These are phyloP conservation scores for Penicillium sp. DNA, from an alignment of 2,329 filamentous ascomycete species.

Conservation along the genomic window DNA sequence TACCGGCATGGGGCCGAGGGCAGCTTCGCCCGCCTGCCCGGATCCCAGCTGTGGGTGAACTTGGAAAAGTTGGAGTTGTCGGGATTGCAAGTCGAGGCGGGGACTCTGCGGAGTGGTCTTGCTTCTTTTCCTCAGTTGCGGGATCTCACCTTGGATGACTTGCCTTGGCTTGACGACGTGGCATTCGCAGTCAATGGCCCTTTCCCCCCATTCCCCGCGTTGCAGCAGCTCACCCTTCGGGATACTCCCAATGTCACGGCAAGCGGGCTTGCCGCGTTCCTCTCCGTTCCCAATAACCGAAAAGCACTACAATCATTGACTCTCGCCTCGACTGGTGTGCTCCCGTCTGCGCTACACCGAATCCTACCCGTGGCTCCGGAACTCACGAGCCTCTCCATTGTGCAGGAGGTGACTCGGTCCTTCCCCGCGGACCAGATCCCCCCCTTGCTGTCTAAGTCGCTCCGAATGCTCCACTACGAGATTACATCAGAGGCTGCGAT, in stretches of 20 bases:
- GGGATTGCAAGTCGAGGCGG: conserved; percentile 42
- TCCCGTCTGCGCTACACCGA: conserved; percentile 45
- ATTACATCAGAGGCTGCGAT: conserved; percentile 65
- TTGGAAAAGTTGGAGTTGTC: conserved; percentile 48
- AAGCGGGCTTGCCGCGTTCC: conserved; percentile 69
- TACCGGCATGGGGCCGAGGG: conserved; percentile 79
- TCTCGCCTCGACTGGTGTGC: conserved; percentile 71
- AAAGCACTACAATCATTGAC: conserved; percentile 68
- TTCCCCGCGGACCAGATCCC: conserved; percentile 62
- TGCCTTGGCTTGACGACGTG: conserved; percentile 73
- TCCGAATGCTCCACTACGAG: conserved; percentile 79
- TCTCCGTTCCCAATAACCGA: conserved; percentile 64
- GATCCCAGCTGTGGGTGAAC: conserved; percentile 53
- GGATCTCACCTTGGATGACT: conserved; percentile 73
- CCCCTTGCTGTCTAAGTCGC: conserved; percentile 68
- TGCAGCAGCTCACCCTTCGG: conserved; percentile 73
- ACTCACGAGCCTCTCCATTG: conserved; percentile 56
- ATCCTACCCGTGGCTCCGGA: conserved; percentile 48
- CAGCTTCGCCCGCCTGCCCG: conserved; percentile 70
- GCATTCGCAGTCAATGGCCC: conserved; percentile 70
- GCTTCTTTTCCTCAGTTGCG: conserved; percentile 67
- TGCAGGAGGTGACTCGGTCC: conserved; percentile 59
- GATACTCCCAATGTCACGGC: conserved; percentile 73
- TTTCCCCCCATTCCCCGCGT: conserved; percentile 72
- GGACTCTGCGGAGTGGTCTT: conserved; percentile 68